phyloP scores from a whole-genome alignment of 176 grass and related monocot genomes.

The Zizania latifolia region DNA sequence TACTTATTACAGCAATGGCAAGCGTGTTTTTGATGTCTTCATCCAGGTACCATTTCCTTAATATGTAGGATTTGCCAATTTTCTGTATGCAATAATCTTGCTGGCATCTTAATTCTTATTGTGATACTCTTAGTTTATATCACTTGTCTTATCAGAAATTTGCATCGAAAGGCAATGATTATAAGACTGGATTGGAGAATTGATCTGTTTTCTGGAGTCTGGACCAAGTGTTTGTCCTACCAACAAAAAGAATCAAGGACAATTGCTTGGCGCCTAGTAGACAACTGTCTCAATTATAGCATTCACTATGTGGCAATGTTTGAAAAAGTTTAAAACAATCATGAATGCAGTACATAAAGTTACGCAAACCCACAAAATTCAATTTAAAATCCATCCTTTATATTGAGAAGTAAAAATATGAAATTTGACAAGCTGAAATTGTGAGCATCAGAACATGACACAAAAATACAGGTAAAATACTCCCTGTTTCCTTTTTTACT shows the following conservation, averaged over 20 bases:
- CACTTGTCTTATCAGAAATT: not conserved
- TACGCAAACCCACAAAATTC: not conserved
- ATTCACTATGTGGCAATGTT: not conserved
- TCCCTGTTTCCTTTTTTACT: too few relatives aligned
- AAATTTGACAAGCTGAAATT: not conserved
- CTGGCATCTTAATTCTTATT: too few relatives aligned
- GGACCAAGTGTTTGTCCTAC: not conserved
- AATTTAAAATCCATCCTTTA: not conserved
- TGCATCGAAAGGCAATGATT: not conserved
- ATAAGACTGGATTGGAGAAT: not conserved
- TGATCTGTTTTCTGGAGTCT: not conserved
- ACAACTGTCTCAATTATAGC: not conserved
- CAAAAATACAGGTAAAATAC: not conserved
- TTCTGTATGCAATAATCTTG: not conserved
- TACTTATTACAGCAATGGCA: slow-evolving; percentile 63
- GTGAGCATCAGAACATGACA: too few relatives aligned
- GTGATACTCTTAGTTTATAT: not conserved
- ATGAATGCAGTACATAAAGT: not conserved
- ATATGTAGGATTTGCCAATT: not conserved
- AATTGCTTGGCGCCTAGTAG: not conserved
- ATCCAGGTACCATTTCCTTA: slow-evolving; percentile 50
- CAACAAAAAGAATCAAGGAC: not conserved
- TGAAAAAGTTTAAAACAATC: not conserved
- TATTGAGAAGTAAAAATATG: not conserved
- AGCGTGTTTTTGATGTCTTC: slow-evolving; percentile 79